Base-by-base conservation (phyloP, 2,329 filamentous ascomycete species). In the Hypoxylon sp. region DNA sequence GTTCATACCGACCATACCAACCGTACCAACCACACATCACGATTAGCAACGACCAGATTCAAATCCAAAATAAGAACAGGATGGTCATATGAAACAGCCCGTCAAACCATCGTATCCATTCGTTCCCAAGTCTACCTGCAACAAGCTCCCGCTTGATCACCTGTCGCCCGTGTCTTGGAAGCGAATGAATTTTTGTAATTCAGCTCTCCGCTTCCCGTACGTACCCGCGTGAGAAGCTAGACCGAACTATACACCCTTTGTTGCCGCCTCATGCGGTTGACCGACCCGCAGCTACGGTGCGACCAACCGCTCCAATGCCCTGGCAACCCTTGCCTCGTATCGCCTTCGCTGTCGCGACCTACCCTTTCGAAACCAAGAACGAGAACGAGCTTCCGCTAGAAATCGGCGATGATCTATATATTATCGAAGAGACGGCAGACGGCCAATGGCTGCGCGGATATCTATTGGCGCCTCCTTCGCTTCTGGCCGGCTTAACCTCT, bases 281-380 rank as follows among this genome's bases (percentile, higher is more conserved):
- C 75, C 75, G 73, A 72, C 68, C 68, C 69, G 72, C 71, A 75
- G 73, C 70, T 66, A 73, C 70, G 65, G 76, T 75, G 74, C 74
- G 64, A 77, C 75, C 70, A 72, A 72, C 66, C 65, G 68, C 65
- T 66, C 76, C 83, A 82, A 97, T 97, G 94, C 93, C 94, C 88
- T 99, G 96, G 96, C 91, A 93, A 88, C 95, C 96, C 78, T 88
- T 99, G 81, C 93, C 94, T 81, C 93, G 94, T 77, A 98, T 99
- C 85, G 96, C 94, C 79, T 99, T 98, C 85, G 97, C 95, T 75
- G 93, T 99, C 81, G 96, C 95, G 85, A 94, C 91, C 73, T 97
- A 94, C 80, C 96, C 96, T 39, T 99, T 99, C 83, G 87, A 92
- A 75, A 93, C 96, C 67, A 91, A 92, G 67, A 91, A 91, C 72